These are phyloP conservation scores for Endogone sp. DNA, from an alignment of 192 early-diverging fungal genomes.

Conservation along the genomic window DNA sequence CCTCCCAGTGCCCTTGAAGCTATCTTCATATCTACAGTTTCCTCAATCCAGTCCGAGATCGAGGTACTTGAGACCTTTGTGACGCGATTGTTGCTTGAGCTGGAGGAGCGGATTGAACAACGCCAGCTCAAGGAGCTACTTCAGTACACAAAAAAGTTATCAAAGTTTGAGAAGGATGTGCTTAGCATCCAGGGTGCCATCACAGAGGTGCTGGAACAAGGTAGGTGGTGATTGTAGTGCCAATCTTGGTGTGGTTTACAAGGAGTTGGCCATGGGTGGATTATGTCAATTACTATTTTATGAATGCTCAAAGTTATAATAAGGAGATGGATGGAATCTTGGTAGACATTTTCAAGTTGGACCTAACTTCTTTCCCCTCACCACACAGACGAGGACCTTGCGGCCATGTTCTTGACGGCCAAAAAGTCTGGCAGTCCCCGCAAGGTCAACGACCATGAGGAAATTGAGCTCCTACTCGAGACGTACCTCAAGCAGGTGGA, in stretches of 20 bases:
- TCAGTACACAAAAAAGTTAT: slow-evolving; percentile 70
- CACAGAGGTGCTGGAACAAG: slow-evolving; percentile 75
- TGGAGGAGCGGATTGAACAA: slow-evolving; percentile 71
- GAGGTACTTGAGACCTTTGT: slow-evolving; percentile 66
- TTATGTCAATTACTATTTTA: no score
- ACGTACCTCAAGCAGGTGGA: slow-evolving; percentile 85
- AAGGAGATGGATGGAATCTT: no score
- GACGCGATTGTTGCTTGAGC: slow-evolving; percentile 38
- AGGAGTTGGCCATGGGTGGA: neutral
- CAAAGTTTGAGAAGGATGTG: slow-evolving; percentile 76
- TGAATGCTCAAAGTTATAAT: neutral
- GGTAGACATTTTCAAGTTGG: neutral
- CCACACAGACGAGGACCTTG: slow-evolving; percentile 78
- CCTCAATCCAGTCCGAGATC: slow-evolving; percentile 63
- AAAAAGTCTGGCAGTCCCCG: slow-evolving; percentile 61
- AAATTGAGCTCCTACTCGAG: slow-evolving; percentile 88
- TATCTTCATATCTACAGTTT: slow-evolving; percentile 69
- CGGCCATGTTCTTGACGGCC: slow-evolving; percentile 83
- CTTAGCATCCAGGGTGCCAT: slow-evolving; percentile 73
- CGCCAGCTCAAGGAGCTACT: slow-evolving; percentile 75
- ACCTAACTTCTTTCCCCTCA: neutral
- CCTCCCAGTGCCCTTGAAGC: slow-evolving; percentile 71
- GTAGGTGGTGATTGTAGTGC: slow-evolving; percentile 16
- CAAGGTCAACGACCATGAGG: slow-evolving; percentile 69
- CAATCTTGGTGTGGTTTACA: neutral